Base-by-base conservation (phyloP, 2,329 filamentous ascomycete genomes). In the Scorias spongiosa region DNA sequence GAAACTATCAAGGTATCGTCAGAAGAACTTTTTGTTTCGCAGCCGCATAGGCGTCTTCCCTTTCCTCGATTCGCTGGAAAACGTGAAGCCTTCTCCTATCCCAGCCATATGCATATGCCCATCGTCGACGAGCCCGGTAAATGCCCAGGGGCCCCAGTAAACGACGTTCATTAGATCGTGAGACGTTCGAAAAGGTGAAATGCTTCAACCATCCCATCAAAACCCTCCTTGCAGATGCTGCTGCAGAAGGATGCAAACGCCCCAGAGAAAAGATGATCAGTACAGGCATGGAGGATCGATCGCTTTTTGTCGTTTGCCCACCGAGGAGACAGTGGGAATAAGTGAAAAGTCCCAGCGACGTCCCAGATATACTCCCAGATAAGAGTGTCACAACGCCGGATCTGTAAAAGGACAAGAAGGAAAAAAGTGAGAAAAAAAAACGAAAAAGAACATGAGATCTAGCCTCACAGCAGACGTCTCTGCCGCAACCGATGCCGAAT, bases 1-100 rank as follows among this genome's bases (percentile, higher is more conserved):
- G 40, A 47, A 37, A 42, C 46, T 49, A 48, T 50, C 48, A 39
- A 50, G 48, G 48, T 50, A 50, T 50, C 48, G 45, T 50, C 46
- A 37, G 41, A 36, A 36, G 32, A 12, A 36, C 32, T 36, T 36
- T 36, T 26, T 26, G 20, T 36, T 36, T 36, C 32, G 32, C 32
- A 36, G 32, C 32, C 32, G 9, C 15, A 12, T 36, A 7, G 20
- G 20, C 20, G 20, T 26, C 20, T 26, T 26, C 20, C 20, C 20
- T 26, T 26, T 26, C 20, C 20, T 26, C 20, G 20, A 26, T 26
- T 26, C 20, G 20, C 20, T 26, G 20, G 20, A 26, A 26, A 26
- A 26, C 20, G 20, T 26, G 20, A 26, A 26, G 20, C 20, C 20
- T 26, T 26, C 20, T 26, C 20, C 20, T 26, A 26, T 26, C 20